Conservation (phyloP, 768 basidiomycete genomes). For the Kwoniella bestiolae region DNA sequence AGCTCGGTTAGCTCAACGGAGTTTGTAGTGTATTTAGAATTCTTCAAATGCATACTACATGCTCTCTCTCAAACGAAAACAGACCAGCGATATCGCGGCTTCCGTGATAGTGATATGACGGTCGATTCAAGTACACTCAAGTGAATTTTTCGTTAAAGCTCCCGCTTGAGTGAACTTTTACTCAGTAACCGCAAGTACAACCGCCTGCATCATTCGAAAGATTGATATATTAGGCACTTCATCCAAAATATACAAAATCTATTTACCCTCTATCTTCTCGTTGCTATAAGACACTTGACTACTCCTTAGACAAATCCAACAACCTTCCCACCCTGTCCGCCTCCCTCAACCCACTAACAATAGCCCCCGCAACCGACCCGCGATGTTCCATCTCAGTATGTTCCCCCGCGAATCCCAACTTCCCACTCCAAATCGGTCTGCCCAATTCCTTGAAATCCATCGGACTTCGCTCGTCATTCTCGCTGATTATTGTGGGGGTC, state of each 20-base stretch:
- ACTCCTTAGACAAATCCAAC: slow-evolving; percentile 33
- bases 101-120: not conserved
- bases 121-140: too few relatives aligned
- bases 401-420: slow-evolving; percentile 60
- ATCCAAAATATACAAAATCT: not conserved
- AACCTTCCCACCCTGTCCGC: slow-evolving; percentile 53
- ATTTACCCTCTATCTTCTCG: not conserved
- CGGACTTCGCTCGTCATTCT: slow-evolving; percentile 47
- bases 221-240: too few relatives aligned
- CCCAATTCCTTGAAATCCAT: slow-evolving; percentile 58
- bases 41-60: not conserved
- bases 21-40: slow-evolving; percentile 1
- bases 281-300: not conserved
- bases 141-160: too few relatives aligned
- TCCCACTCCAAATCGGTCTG: slow-evolving; percentile 54
- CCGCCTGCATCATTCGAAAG: too few relatives aligned
- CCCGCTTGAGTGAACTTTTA: too few relatives aligned
- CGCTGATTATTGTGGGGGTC: slow-evolving; percentile 49
- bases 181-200: too few relatives aligned
- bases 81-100: not conserved
- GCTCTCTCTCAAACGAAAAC: not conserved
- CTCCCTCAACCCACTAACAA: slow-evolving; percentile 58
- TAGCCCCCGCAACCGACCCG: slow-evolving; percentile 58
- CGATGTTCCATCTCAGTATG: slow-evolving; percentile 59
- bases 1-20: slow-evolving; percentile 14